phyloP scores from a whole-genome alignment of 2,329 filamentous ascomycete genomes.

The Ploettnerulaceae sp. region DNA sequence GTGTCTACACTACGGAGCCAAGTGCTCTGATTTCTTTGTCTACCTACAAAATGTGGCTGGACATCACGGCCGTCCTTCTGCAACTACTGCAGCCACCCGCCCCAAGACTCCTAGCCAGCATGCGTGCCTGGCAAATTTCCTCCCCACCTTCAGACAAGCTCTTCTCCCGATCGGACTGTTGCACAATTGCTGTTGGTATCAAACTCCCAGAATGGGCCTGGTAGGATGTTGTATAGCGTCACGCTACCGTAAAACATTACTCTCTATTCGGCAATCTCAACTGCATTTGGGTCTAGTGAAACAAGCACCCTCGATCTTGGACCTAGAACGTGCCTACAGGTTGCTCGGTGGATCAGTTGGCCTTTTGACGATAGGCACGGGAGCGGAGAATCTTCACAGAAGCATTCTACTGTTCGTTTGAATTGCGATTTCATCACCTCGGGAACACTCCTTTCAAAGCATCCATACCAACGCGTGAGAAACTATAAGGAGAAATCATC shows the following conservation, averaged over 20 bases:
- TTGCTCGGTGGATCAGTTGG: constrained; percentile 26
- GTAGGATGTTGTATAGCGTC: constrained; percentile 11
- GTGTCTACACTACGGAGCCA: constrained; percentile 21
- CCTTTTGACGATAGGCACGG: constrained; percentile 29
- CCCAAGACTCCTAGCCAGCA: constrained; percentile 32
- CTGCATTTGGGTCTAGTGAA: constrained; percentile 26
- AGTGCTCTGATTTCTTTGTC: constrained; percentile 42
- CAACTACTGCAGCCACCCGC: constrained; percentile 46
- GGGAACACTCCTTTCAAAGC: constrained; percentile 17
- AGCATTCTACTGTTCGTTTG: constrained; percentile 28
- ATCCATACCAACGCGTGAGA: constrained; percentile 10
- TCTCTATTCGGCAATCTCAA: constrained; percentile 25
- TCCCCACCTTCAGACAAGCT: constrained; percentile 33
- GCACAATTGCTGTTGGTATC: constrained; percentile 30
- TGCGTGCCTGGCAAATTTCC: constrained; percentile 24
- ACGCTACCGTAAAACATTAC: constrained; percentile 15
- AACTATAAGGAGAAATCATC: constrained; percentile 17
- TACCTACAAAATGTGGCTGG: constrained; percentile 34
- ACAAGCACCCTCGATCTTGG: constrained; percentile 31
- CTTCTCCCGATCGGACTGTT: constrained; percentile 29
- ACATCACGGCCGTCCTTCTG: constrained; percentile 34
- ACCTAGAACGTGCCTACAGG: constrained; percentile 25
- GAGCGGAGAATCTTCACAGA: constrained; percentile 31
- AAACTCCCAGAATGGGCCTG: constrained; percentile 31
- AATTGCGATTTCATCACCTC: constrained; percentile 21